Evolutionary conservation across 352 stramenopile genomes (phyloP).

Genomic region (Phytophthora sojae): DNA sequence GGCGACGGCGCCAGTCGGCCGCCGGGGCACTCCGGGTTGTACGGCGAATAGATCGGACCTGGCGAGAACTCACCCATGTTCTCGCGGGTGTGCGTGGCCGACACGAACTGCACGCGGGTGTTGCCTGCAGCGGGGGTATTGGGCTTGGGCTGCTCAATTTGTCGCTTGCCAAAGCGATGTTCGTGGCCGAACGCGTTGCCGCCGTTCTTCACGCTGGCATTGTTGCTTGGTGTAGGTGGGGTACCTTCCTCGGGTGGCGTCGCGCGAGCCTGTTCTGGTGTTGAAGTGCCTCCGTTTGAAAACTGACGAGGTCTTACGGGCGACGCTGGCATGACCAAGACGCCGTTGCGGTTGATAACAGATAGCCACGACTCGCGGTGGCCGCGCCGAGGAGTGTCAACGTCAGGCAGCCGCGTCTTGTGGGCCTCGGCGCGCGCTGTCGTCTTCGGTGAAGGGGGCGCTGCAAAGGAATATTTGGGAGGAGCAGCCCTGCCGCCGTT

Average conservation of each 20-base stretch:
- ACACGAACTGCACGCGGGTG: conserved; percentile 80
- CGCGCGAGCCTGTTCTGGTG: conserved; percentile 18
- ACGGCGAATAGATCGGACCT: conserved; percentile 81
- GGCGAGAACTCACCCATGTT: conserved; percentile 91
- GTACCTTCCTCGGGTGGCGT: conserved; percentile 18
- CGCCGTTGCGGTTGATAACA: conserved; percentile 84
- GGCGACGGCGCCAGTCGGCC: conserved; percentile 70
- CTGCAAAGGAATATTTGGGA: conserved; percentile 73
- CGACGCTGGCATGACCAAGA: conserved; percentile 74
- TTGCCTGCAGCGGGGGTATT: conserved; percentile 48
- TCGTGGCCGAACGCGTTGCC: conserved; percentile 79
- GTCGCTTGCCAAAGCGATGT: conserved; percentile 73
- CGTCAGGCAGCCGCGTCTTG: conserved; percentile 61
- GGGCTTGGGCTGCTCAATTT: conserved; percentile 33
- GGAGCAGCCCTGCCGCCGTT: conserved; percentile 64
- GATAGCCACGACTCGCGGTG: conserved; percentile 85
- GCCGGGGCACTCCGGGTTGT: conserved; percentile 73
- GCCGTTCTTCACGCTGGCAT: conserved; percentile 30
- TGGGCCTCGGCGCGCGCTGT: conserved; percentile 44
- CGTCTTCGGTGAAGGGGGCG: conserved; percentile 39
- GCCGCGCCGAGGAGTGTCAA: conserved; percentile 60
- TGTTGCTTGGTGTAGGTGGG: conserved; percentile 31
- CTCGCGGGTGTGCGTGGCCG: conserved; percentile 74
- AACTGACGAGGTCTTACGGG: conserved; percentile 35
- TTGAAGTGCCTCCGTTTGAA: conserved; percentile 12